Percentiles rank a stretch among this genome's conserved stretches.
Conservation (phyloP, 805 yeast genomes). For the Monosporozyma yasuniensis region DNA sequence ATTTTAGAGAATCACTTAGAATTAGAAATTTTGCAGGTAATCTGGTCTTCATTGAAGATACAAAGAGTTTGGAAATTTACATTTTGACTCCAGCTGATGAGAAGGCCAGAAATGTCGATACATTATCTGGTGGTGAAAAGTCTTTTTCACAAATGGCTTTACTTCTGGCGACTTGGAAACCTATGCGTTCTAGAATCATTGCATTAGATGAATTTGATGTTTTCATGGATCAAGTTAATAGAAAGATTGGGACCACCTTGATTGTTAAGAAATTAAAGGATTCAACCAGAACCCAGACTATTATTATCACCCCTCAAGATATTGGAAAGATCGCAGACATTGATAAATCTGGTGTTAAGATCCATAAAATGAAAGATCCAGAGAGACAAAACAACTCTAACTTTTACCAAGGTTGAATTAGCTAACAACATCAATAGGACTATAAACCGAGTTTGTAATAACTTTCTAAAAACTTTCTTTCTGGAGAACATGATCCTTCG, state of each 20-base stretch:
- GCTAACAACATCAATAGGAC: not conserved
- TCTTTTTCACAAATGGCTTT: constrained; percentile 88
- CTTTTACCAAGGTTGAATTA: constrained; percentile 4
- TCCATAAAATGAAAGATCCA: constrained; percentile 50
- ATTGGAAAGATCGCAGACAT: constrained; percentile 55
- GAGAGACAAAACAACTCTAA: constrained; percentile 26
- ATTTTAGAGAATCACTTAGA: constrained; percentile 51
- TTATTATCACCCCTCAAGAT: constrained; percentile 91
- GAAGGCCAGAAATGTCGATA: constrained; percentile 59
- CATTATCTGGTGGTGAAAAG: constrained; percentile 94
- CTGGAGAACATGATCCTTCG: too few species aligned
- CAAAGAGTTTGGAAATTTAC: constrained; percentile 43
- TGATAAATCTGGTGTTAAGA: constrained; percentile 51
- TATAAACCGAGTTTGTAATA: not conserved
- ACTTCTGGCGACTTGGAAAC: constrained; percentile 82
- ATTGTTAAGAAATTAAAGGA: constrained; percentile 61
- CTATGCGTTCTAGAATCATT: constrained; percentile 78
- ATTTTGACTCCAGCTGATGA: constrained; percentile 55
- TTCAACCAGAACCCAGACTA: constrained; percentile 62
- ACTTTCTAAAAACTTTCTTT: not conserved
- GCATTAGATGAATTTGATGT: constrained; percentile 97
- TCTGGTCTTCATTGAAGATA: constrained; percentile 51
- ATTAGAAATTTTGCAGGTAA: constrained; percentile 68
- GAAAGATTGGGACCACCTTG: constrained; percentile 67
- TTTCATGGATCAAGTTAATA: constrained; percentile 89